Percentiles rank a stretch among this genome's conserved stretches.
Conservation (phyloP, 1,284 basidiomycete species). For the Bjerkandera adusta region DNA sequence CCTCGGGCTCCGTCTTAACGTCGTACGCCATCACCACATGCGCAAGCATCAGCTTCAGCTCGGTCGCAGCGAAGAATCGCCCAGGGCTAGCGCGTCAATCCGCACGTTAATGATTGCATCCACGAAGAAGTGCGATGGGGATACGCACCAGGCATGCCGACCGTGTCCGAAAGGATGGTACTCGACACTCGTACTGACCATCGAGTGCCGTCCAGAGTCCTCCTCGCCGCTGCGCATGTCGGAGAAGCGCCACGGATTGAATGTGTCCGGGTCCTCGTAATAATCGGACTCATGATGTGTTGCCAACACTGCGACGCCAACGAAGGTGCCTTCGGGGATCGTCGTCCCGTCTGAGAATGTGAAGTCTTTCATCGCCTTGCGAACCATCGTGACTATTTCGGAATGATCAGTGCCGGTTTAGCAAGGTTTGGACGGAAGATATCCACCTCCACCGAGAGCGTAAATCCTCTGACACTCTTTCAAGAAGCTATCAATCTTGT, state of each 20-base stretch:
- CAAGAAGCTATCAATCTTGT: slow-evolving; percentile 46
- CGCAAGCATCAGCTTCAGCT: slow-evolving; percentile 26
- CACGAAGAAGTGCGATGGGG: no score
- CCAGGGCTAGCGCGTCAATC: slow-evolving; percentile 22
- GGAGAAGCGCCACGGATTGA: slow-evolving; percentile 38
- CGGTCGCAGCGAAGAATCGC: slow-evolving; percentile 27
- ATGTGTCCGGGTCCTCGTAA: slow-evolving; percentile 32
- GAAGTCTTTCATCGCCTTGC: slow-evolving; percentile 35
- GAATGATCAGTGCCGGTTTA: neutral
- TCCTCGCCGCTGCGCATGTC: slow-evolving; percentile 21
- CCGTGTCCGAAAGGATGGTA: slow-evolving; percentile 29
- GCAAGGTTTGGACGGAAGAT: neutral
- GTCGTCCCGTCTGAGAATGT: slow-evolving; percentile 40
- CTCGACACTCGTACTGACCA: slow-evolving; percentile 23
- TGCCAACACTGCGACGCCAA: neutral
- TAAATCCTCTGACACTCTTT: slow-evolving; percentile 38
- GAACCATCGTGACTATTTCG: slow-evolving; percentile 29
- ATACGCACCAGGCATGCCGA: slow-evolving; percentile 26
- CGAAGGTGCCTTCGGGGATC: slow-evolving; percentile 21
- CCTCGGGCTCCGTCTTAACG: slow-evolving; percentile 22
- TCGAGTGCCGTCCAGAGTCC: slow-evolving; percentile 22
- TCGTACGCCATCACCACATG: slow-evolving; percentile 25
- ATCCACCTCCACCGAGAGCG: slow-evolving; percentile 25
- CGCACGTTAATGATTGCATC: neutral
- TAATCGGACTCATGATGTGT: slow-evolving; percentile 35